Conservation (phyloP, 805 yeast genomes). For the Teunomyces tritomae region DNA sequence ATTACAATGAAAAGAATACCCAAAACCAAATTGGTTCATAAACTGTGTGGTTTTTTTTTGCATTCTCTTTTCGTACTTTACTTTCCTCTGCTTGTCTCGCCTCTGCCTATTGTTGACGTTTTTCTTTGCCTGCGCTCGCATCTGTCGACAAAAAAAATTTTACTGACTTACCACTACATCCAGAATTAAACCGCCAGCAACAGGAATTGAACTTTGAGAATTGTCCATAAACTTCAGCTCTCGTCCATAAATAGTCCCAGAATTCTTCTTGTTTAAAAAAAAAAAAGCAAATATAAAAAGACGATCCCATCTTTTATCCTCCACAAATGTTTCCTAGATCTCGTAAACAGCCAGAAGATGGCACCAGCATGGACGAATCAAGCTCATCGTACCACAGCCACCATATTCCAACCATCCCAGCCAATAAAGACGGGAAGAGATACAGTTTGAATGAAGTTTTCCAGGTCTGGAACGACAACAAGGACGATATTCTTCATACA, state of each 20-base stretch:
- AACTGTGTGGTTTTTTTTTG: too few species aligned
- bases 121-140: not conserved
- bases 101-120: too few species aligned
- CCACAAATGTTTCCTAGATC: not conserved
- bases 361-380: not conserved
- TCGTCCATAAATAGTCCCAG: too few species aligned
- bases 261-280: not conserved
- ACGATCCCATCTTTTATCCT: not conserved
- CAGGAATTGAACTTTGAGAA: conserved; percentile 1
- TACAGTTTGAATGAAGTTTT: conserved; percentile 55
- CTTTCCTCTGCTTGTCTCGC: too few species aligned
- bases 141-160: conserved; percentile 4
- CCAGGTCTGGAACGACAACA: conserved; percentile 45
- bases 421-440: conserved; percentile 39
- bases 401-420: conserved; percentile 21
- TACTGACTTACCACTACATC: not conserved
- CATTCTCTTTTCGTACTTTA: too few species aligned
- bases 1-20: too few species aligned
- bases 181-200: not conserved
- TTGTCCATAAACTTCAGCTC: not conserved
- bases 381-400: not conserved
- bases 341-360: conserved; percentile 1
- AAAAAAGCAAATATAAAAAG: too few species aligned
- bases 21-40: too few species aligned
- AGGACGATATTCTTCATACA: conserved; percentile 20